These are phyloP conservation scores for Ophiocordyceps unilateralis DNA, from an alignment of 2,329 filamentous ascomycete genomes.

Conservation along the genomic window DNA sequence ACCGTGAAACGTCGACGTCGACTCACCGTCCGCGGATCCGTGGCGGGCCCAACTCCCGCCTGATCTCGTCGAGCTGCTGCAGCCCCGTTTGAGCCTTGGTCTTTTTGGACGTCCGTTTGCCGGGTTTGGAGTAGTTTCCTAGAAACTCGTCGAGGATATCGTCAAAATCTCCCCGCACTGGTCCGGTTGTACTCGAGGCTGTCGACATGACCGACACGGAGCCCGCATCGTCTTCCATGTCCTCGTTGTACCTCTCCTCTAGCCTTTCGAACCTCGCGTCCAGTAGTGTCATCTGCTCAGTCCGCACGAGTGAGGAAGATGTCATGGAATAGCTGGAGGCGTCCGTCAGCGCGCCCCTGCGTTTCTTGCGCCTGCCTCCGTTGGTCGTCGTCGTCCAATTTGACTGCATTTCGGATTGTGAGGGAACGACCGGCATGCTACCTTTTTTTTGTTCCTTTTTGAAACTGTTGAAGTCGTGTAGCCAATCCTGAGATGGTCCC, in stretches of 20 bases:
- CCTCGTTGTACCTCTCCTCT: conserved; percentile 54
- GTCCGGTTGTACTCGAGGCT: conserved; percentile 49
- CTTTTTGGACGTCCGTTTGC: conserved; percentile 64
- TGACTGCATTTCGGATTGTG: conserved; percentile 48
- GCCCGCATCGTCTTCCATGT: conserved; percentile 29
- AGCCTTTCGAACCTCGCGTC: conserved; percentile 87
- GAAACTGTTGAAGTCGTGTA: conserved; percentile 86
- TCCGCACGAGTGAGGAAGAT: conserved; percentile 71
- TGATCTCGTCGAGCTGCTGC: conserved; percentile 80
- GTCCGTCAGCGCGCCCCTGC: conserved; percentile 82
- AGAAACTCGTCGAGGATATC: conserved; percentile 88
- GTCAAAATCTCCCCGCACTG: conserved; percentile 66
- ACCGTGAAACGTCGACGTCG: no score
- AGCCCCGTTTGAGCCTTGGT: conserved; percentile 66
- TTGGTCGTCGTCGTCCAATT: conserved; percentile 61
- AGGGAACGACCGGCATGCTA: conserved; percentile 21
- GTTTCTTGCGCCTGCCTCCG: conserved; percentile 76
- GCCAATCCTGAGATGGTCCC: conserved; percentile 61
- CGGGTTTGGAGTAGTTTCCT: conserved; percentile 50
- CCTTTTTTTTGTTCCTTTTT: conserved; percentile 56
- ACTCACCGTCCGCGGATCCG: conserved; percentile 27
- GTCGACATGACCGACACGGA: conserved; percentile 45
- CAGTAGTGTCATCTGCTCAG: conserved; percentile 68
- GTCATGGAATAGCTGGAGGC: conserved; percentile 85
- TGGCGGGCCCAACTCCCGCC: conserved; percentile 62